Base-by-base conservation (phyloP, 2,329 filamentous ascomycete species). In the Bipolaris bicolor region DNA sequence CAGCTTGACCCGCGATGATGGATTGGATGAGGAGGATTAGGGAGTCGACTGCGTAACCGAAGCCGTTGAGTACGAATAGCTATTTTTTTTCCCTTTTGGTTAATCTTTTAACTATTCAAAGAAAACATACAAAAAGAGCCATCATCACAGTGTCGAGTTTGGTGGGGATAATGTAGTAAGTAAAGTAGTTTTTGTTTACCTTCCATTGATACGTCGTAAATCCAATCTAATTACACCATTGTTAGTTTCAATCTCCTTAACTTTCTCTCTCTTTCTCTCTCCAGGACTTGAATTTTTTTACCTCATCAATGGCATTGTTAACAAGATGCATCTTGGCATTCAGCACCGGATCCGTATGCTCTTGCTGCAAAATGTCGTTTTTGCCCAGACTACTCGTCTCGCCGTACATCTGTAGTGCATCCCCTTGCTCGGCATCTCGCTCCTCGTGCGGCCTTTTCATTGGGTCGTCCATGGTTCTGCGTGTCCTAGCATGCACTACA, bases 241-340 rank as follows among this genome's bases (percentile, higher is more conserved):
- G 9, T 29, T 29, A 29, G 26, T 29, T 10, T 9, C 9, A 10
- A 20, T 20, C 20, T 3, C 20, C 3, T 20, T 20, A 20, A 20
- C 20, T 20, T 20, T 10, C 7, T 29, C 26, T 7, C 26, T 10
- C 2, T 7, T 7, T 3, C 26, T 9, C 26, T 29, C 26, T 29
- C 9, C 7, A 1, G 1, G 26, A 29, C 31, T 31, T 5, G 3
- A 41, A 36, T 40, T 52, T 52, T 40, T 52, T 52, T 34, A 46
- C 50, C 49, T 61, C 50, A 22, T 60, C 60, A n/a, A 65, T 65
- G 5, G 63, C 61, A 72, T 90, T 83, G 69, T 90, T 90, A 58
- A 90, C 83, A 26, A 90, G 78, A 64, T 87, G 82, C 86, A 90
- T 90, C 72, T 90, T 90, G 39, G 82, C 82, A 64, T 85, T 84